Conservation (phyloP, 2,329 filamentous ascomycete genomes). For the Pseudogymnoascus sp. region DNA sequence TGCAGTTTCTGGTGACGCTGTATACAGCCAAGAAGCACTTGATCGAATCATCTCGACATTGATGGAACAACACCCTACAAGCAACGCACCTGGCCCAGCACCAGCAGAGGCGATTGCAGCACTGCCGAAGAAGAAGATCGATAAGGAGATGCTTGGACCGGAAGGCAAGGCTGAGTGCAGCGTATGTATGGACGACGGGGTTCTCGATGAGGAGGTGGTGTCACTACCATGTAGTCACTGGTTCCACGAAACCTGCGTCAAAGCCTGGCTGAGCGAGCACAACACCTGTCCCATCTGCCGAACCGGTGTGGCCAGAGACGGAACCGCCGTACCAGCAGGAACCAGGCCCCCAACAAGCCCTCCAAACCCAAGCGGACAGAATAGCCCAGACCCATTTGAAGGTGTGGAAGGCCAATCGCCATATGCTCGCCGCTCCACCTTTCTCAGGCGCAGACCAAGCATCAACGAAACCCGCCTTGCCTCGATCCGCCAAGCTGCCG, state of each 20-base stretch:
- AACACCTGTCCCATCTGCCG: conserved; percentile 87
- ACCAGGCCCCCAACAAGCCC: conserved; percentile 11
- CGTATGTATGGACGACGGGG: conserved; percentile 87
- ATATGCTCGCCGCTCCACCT: neutral
- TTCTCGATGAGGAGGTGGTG: conserved; percentile 65
- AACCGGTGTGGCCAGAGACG: conserved; percentile 29
- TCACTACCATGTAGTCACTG: conserved; percentile 84
- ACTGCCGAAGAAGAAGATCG: conserved; percentile 64
- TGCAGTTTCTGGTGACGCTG: conserved; percentile 65
- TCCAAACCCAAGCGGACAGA: neutral
- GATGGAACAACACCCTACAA: conserved; percentile 74
- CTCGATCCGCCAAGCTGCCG: neutral
- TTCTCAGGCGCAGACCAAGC: neutral
- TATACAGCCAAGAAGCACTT: conserved; percentile 84
- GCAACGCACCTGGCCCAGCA: conserved; percentile 77
- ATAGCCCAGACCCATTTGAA: neutral
- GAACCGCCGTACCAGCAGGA: conserved; percentile 12
- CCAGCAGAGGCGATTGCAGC: conserved; percentile 65
- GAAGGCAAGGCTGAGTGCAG: conserved; percentile 76
- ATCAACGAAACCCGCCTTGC: neutral
- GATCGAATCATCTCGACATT: conserved; percentile 82
- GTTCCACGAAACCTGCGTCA: conserved; percentile 82
- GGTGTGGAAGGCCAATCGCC: neutral
- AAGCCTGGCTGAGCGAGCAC: conserved; percentile 80
- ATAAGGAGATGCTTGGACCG: conserved; percentile 59